phyloP scores from a whole-genome alignment of 208 protist species.

The Leishmania tarentolae region DNA sequence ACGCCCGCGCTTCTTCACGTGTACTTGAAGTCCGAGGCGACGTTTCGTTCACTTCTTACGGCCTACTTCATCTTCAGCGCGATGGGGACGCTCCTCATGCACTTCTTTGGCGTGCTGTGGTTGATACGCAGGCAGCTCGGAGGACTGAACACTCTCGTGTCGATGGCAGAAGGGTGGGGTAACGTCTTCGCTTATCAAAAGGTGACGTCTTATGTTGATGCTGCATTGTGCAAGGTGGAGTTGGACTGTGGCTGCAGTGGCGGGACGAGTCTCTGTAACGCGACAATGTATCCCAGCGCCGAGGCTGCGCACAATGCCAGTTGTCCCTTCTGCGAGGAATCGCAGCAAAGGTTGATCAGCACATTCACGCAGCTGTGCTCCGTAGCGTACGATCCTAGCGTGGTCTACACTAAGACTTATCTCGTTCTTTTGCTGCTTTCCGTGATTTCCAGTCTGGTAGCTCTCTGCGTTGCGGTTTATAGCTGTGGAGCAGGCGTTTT shows the following conservation, averaged over 20 bases:
- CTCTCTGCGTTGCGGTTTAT: slow-evolving; percentile 4
- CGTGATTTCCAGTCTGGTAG: background rate
- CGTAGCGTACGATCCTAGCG: background rate
- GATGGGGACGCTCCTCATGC: background rate
- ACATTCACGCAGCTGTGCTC: background rate
- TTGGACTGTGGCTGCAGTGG: slow-evolving; percentile 2
- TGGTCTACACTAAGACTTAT: background rate
- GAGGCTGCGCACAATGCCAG: background rate
- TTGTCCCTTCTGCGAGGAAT: background rate
- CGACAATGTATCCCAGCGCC: background rate
- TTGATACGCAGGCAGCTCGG: background rate
- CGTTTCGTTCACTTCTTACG: background rate
- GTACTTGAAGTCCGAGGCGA: background rate
- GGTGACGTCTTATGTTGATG: background rate
- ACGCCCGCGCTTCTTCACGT: slow-evolving; percentile 6
- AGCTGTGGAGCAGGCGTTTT: slow-evolving; percentile 7
- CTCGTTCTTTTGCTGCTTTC: background rate
- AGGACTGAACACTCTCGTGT: background rate
- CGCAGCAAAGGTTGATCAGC: background rate
- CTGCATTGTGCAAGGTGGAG: background rate
- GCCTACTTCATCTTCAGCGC: background rate
- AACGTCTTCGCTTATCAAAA: slow-evolving; percentile 5
- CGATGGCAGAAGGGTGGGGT: background rate
- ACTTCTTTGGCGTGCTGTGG: slow-evolving; percentile 4
- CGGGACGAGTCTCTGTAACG: background rate